A percentile compares a stretch with the other conserved stretches of the same genome.
Conservation (phyloP, 2,329 filamentous ascomycete species). For the Diplodia sapinea region DNA sequence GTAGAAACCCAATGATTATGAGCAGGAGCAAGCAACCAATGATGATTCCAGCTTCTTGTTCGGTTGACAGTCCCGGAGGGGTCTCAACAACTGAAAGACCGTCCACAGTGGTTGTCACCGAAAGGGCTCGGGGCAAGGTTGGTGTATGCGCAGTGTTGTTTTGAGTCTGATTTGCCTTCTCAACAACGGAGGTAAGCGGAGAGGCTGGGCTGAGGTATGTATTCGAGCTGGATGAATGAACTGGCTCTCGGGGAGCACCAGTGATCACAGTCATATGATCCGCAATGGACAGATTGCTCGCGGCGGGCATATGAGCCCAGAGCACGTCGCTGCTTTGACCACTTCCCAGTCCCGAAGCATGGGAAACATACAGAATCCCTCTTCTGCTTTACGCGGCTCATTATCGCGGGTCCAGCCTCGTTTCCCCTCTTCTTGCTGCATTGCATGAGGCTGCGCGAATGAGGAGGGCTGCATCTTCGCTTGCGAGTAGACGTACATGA, state of each 20-base stretch:
- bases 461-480: not conserved
- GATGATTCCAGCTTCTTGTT: not conserved
- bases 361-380: not conserved
- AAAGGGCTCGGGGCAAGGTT: not conserved
- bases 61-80: not conserved
- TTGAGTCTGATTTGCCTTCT: not conserved
- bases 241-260: not conserved
- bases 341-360: not conserved
- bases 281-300: not conserved
- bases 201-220: not conserved
- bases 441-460: not conserved
- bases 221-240: not conserved
- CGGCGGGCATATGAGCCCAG: not conserved
- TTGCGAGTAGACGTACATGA: constrained; percentile 7
- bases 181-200: not conserved
- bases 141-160: not conserved
- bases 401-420: not conserved
- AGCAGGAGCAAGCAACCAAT: constrained; percentile 3
- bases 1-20: not conserved
- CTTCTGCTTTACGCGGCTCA: not conserved
- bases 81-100: not conserved
- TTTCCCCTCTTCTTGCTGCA: constrained; percentile 6
- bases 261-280: not conserved
- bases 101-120: not conserved
- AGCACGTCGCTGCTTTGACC: not conserved